These are phyloP conservation scores for Camellia sinensis DNA, from an alignment of 148 eudicot genomes.

Conservation along the genomic window DNA sequence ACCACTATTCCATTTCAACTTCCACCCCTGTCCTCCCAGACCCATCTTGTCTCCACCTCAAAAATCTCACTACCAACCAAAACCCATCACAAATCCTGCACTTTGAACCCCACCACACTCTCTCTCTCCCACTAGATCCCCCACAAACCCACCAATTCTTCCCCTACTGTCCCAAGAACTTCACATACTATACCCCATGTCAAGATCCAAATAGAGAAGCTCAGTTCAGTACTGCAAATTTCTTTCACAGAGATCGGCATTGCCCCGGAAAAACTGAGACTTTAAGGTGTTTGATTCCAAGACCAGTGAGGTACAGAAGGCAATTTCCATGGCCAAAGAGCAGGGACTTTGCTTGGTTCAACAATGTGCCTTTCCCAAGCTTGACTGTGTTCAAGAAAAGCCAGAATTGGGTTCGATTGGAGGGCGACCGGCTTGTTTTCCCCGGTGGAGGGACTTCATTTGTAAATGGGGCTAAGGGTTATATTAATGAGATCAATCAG, in stretches of 20 bases:
- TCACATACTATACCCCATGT: slow-evolving; percentile 48
- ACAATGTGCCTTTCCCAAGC: slow-evolving; percentile 43
- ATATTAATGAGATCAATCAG: slow-evolving; percentile 29
- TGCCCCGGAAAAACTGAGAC: slow-evolving; percentile 43
- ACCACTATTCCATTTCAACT: neutral
- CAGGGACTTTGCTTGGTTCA: slow-evolving; percentile 53
- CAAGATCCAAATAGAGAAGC: slow-evolving; percentile 29
- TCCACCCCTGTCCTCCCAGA: neutral
- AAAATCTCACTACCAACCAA: slow-evolving; percentile 6
- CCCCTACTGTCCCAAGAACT: slow-evolving; percentile 32
- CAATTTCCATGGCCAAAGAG: slow-evolving; percentile 64
- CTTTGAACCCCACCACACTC: slow-evolving; percentile 32
- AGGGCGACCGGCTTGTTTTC: slow-evolving; percentile 38
- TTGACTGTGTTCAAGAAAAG: slow-evolving; percentile 32
- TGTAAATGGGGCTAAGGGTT: slow-evolving; percentile 40
- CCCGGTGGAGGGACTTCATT: slow-evolving; percentile 67
- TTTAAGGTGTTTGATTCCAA: slow-evolving; percentile 48
- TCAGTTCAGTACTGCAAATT: slow-evolving; percentile 4
- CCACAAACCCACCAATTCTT: slow-evolving; percentile 11
- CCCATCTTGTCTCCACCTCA: neutral
- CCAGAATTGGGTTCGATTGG: slow-evolving; percentile 58
- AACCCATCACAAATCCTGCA: slow-evolving; percentile 5
- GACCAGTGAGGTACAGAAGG: slow-evolving; percentile 42
- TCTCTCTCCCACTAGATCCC: slow-evolving; percentile 17
- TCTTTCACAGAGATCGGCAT: slow-evolving; percentile 55